Base-by-base conservation (phyloP, 805 yeast genomes). In the Barnettozyma populi region DNA sequence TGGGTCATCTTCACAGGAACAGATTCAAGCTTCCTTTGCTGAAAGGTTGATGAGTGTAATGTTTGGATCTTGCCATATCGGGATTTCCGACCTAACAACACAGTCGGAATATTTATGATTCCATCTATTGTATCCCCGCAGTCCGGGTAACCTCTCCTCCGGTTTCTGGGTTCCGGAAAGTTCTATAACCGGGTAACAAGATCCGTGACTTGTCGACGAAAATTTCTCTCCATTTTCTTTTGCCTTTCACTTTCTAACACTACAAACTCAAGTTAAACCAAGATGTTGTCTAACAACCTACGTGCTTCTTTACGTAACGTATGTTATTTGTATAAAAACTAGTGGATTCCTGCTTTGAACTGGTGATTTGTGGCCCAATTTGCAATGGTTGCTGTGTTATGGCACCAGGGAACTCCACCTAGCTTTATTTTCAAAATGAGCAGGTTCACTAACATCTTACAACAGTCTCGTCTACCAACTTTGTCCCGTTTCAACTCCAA, bases 401-500 rank as follows among this genome's bases (percentile, higher is more conserved):
- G n/a, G 32, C 7, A 9, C 5, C 14, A 6, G 4, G 14, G 32
- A 7, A 5, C 32, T 16, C 32, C 32, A 29, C 32, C 32, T 29
- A n/a, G 32, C 32, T 29, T 29, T 29, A 9, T 29, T 11, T n/a
- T 4, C 13, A 4, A 13, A 10, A 27, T 29, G 7, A 14, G 8
- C 31, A 19, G 9, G 6, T 5, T 11, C 45, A 54, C 60, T 54
- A 55, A 54, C 61, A 34, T 25, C 29, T n/a, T 10, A 8, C 16
- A 16, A 34, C 48, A 52, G 56, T 31, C 57, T 44, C 57, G 61
- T 44, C 56, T 60, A 54, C 65, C 65, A 48, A 52, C 59, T 36
- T 55, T 61, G 49, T 62, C 68, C 52, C 74, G 78, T 56, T 73
- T 65, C 70, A 74, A 74, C 70, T 71, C 78, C 48, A 65, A 67